Percentiles rank a stretch among this genome's conserved stretches.
phyloP scores from a whole-genome alignment of 805 yeast species.

The Ogataea pignaliae region DNA sequence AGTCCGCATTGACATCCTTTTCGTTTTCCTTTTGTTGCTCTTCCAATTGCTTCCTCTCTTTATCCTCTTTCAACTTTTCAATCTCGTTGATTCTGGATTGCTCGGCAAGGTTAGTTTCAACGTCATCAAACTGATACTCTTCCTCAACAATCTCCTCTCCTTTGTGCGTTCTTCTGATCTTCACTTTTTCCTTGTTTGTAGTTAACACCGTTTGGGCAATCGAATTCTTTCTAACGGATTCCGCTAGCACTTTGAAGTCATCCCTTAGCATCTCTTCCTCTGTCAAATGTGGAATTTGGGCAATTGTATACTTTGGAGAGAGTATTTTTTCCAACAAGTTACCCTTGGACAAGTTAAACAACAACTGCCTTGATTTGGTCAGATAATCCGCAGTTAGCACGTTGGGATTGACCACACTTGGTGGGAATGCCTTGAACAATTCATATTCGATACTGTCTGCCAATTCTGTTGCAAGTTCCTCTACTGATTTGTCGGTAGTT shows the following conservation, averaged over 20 bases:
- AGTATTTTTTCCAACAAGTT: conserved; percentile 55
- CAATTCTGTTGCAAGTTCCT: conserved; percentile 39
- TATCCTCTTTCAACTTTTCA: conserved; percentile 21
- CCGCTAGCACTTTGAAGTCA: conserved; percentile 69
- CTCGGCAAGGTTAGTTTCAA: conserved; percentile 15
- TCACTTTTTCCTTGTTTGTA: conserved; percentile 39
- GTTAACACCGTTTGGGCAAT: conserved; percentile 66
- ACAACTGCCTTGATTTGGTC: conserved; percentile 62
- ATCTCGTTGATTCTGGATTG: conserved; percentile 24
- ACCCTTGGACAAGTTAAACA: conserved; percentile 58
- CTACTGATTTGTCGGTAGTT: conserved; percentile 18
- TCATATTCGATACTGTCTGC: conserved; percentile 50
- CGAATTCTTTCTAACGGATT: conserved; percentile 63
- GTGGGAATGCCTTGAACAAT: conserved; percentile 32
- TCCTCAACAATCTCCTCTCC: conserved; percentile 82
- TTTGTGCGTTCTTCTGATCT: conserved; percentile 76
- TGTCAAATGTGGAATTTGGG: conserved; percentile 56
- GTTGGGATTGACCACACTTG: conserved; percentile 8
- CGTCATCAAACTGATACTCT: conserved; percentile 30
- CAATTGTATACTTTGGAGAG: conserved; percentile 47
- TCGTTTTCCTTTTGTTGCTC: conserved; percentile 3
- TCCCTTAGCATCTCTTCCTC: conserved; percentile 69
- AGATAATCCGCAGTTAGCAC: conserved; percentile 42
- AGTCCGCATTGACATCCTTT: conserved; percentile 5
- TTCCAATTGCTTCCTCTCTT: conserved; percentile 13